Evolutionary conservation across 306 rosid species (phyloP), one percentile per base, ranked within the genome.

Genomic region (Prunus mume): DNA sequence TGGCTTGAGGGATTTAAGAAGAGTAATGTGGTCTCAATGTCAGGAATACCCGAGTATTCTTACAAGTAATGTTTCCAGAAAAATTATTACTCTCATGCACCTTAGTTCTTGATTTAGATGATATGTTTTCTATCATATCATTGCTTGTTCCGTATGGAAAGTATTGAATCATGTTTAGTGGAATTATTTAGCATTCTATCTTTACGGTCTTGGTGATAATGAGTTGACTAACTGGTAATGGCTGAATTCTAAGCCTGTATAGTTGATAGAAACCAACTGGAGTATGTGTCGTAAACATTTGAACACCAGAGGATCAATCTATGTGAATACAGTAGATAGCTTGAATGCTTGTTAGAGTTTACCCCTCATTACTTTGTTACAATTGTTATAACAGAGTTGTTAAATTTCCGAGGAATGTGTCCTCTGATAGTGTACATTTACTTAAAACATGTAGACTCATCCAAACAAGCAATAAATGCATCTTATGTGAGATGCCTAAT

Each of bases 21-120:
- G 84, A 96, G 84, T 66, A 91, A 63, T 75, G 81, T 92, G 78
- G 87, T 96, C 71, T 87, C 98, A 5, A 92, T 90, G 61, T 96
- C 99, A 72, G 99, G 99, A 81, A 91, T 92, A 76, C 98, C 88
- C 0, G 97, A 92, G 87, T 96, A 96, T 81, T 81, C 97, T 51
- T 96, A 92, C 88, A 96, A 90, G 99, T 96, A 90, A 83, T 84
- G 47, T 79, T 81, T 69, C 79, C 60, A 32, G 76, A 52, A 41
- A 49, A 47, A 54, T 38, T 73, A 45, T 56, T 81, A 5, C 57
- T 34, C 72, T 72, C 3, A 20, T 73, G 20, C 56, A 13, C 18
- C 64, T 71, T 43, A 34, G 69, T 69, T 72, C 51, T 32, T 79
- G n/a, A 30, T 38, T 80, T 73, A 55, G 52, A 57, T 77, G 49